Evolutionary conservation across 257 asterid genomes (phyloP).

Genomic region (Plantago major): DNA sequence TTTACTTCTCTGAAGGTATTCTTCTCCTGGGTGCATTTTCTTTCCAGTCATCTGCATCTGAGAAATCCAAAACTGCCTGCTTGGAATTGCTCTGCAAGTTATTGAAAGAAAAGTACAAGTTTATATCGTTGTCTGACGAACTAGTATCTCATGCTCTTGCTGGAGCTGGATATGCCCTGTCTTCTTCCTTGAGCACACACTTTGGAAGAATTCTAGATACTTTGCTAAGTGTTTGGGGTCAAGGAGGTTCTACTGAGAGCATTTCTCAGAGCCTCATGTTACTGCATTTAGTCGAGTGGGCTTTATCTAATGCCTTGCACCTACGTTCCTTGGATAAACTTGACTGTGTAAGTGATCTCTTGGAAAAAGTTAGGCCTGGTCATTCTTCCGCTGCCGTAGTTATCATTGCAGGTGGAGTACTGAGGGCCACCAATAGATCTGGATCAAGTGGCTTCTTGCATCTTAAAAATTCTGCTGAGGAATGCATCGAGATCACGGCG

Average conservation of each 20-base stretch:
- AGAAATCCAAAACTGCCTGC: constrained; percentile 57
- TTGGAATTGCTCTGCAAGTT: constrained; percentile 60
- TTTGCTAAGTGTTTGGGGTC: constrained; percentile 60
- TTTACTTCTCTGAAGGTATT: constrained; percentile 68
- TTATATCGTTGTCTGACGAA: constrained; percentile 44
- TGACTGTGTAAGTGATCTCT: constrained; percentile 37
- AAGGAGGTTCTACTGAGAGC: constrained; percentile 45
- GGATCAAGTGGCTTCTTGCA: constrained; percentile 47
- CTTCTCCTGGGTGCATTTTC: constrained; percentile 79
- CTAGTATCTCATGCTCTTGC: constrained; percentile 56
- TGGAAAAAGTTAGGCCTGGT: constrained; percentile 40
- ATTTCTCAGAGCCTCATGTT: constrained; percentile 69
- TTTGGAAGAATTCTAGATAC: constrained; percentile 46
- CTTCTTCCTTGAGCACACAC: constrained; percentile 42
- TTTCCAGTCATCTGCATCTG: constrained; percentile 48
- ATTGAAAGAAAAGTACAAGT: constrained; percentile 45
- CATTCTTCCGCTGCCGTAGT: constrained; percentile 55
- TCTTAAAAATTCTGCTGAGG: constrained; percentile 49
- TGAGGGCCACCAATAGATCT: constrained; percentile 64
- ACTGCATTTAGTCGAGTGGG: constrained; percentile 87
- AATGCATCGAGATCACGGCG: constrained; percentile 45
- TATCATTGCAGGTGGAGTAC: constrained; percentile 81
- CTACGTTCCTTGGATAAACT: constrained; percentile 47
- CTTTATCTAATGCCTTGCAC: constrained; percentile 47
- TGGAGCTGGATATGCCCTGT: constrained; percentile 78